phyloP scores from a whole-genome alignment of 2,329 filamentous ascomycete genomes.

The Dryadomyces quercus-mongolicae region DNA sequence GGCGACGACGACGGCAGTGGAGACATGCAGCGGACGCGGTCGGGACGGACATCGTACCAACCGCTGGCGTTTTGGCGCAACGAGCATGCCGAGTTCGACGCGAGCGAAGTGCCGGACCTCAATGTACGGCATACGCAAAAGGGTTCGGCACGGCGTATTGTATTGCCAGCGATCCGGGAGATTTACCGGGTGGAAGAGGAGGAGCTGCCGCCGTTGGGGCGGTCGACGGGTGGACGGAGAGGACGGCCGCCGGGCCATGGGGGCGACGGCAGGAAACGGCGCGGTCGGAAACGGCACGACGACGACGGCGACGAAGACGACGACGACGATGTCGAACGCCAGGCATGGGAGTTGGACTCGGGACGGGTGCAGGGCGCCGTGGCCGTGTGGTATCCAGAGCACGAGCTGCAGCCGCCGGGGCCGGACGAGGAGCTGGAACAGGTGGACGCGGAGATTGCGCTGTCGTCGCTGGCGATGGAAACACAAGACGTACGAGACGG shows the following conservation, averaged over 20 bases:
- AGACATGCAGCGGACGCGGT: conserved; percentile 51
- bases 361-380: conserved; percentile 54
- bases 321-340: conserved; percentile 35
- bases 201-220: conserved; percentile 24
- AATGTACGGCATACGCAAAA: conserved; percentile 20
- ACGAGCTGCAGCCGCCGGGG: conserved; percentile 39
- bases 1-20: conserved; percentile 22
- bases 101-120: conserved; percentile 39
- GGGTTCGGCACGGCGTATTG: conserved; percentile 28
- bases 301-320: conserved; percentile 25
- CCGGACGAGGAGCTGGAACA: conserved; percentile 43
- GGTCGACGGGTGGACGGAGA: conserved; percentile 10
- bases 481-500: conserved; percentile 49
- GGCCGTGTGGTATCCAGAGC: conserved; percentile 48
- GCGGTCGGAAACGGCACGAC: conserved; percentile 15
- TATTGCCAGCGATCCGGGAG: conserved; percentile 62
- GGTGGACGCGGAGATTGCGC: conserved; percentile 42
- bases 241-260: conserved; percentile 5
- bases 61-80: conserved; percentile 82
- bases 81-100: conserved; percentile 61
- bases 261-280: conserved; percentile 1
- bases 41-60: conserved; percentile 64
- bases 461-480: conserved; percentile 42
- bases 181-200: conserved; percentile 63
- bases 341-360: conserved; percentile 60